Percentiles rank a stretch among this genome's conserved stretches.
Evolutionary conservation across 371 early-diverging fungal genomes (phyloP).

Genomic region (Rhizopus stolonifer): DNA sequence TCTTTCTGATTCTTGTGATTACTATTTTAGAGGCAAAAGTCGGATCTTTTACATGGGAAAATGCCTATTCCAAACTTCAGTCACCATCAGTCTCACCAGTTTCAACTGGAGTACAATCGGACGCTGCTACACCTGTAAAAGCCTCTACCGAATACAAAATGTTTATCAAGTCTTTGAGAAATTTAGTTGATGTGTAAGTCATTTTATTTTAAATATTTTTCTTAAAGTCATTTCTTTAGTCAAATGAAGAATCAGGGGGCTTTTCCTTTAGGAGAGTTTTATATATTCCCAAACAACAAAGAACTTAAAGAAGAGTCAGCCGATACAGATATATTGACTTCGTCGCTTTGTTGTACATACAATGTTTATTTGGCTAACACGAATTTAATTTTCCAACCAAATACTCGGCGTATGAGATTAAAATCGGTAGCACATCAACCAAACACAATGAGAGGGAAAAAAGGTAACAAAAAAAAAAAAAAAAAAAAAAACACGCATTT

Average conservation of each 20-base stretch:
- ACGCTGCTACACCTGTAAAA: conserved; percentile 23
- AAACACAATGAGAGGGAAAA: conserved; percentile 20
- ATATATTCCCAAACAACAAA: conserved; percentile 25
- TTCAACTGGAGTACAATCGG: conserved; percentile 23
- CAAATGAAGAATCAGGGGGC: conserved; percentile 36
- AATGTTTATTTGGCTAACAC: conserved; percentile 41
- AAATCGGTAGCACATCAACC: conserved; percentile 21
- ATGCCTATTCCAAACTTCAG: conserved; percentile 26
- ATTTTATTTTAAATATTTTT: not conserved
- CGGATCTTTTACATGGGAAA: conserved; percentile 50
- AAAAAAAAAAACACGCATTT: no score
- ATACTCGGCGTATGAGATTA: conserved; percentile 34
- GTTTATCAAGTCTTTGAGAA: conserved; percentile 39
- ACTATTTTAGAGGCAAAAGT: conserved; percentile 43
- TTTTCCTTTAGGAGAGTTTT: conserved; percentile 46
- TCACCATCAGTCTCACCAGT: conserved; percentile 40
- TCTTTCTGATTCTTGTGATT: no score
- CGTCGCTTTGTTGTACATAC: conserved; percentile 33
- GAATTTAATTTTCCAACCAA: conserved; percentile 43
- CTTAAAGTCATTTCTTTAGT: conserved; percentile 15
- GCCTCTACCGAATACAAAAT: conserved; percentile 41
- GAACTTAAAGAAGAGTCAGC: not conserved
- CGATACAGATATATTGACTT: not conserved
- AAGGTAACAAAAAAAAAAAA: conserved; percentile 14
- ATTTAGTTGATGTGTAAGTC: conserved; percentile 39